Conservation (phyloP, 768 basidiomycete species). For the Lactifluus piperatus region DNA sequence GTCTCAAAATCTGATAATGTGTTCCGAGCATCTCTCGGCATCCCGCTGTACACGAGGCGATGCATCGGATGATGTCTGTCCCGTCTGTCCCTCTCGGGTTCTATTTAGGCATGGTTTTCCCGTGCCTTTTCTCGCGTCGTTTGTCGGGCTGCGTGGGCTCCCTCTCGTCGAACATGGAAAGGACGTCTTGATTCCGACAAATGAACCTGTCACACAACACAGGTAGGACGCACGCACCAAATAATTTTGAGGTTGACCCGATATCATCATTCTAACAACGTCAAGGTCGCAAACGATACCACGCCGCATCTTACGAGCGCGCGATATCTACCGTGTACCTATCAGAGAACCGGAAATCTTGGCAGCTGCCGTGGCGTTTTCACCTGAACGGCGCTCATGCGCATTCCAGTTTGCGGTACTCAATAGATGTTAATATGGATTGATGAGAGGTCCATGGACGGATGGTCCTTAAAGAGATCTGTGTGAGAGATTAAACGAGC, state of each 20-base stretch:
- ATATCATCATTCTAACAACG: constrained; percentile 79
- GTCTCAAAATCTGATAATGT: neutral
- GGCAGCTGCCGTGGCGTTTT: constrained; percentile 89
- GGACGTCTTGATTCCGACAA: constrained; percentile 23
- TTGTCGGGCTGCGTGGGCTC: constrained; percentile 64
- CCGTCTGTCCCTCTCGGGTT: too few relatives aligned
- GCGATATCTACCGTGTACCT: neutral
- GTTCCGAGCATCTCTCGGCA: constrained; percentile 6
- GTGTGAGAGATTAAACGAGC: constrained; percentile 30
- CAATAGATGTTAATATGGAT: constrained; percentile 44
- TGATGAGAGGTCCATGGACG: constrained; percentile 67
- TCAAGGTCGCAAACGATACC: constrained; percentile 88
- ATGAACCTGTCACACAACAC: neutral
- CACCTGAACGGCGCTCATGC: constrained; percentile 56
- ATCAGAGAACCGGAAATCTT: constrained; percentile 15
- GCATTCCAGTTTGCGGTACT: constrained; percentile 23
- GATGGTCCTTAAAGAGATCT: constrained; percentile 47
- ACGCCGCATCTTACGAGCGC: constrained; percentile 64
- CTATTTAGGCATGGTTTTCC: too few relatives aligned
- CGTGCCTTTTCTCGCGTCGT: constrained; percentile 31
- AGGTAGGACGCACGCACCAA: constrained; percentile 52
- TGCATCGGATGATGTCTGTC: too few relatives aligned
- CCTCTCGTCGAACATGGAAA: constrained; percentile 43
- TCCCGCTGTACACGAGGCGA: too few relatives aligned
- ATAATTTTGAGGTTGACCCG: constrained; percentile 41